Conservation (phyloP, 2,329 filamentous ascomycete genomes). For the Colletotrichum noveboracense region DNA sequence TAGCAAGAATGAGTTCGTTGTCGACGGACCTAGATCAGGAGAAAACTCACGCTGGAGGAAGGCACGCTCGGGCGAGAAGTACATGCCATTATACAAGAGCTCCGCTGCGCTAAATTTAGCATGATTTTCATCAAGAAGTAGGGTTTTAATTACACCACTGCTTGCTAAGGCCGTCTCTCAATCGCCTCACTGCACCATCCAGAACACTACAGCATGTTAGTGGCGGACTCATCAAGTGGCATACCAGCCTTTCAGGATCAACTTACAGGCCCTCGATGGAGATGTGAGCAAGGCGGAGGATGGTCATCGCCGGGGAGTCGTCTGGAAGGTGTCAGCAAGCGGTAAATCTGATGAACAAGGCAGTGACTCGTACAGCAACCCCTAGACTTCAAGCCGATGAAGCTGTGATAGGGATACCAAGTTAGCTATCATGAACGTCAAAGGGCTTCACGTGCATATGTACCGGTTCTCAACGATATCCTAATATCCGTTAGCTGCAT, state of each 20-base stretch:
- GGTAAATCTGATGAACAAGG: background rate
- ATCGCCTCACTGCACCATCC: conserved; percentile 39
- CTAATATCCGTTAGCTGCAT: background rate
- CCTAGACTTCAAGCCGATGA: conserved; percentile 36
- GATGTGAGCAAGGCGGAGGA: conserved; percentile 33
- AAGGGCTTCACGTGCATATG: background rate
- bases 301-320: conserved; percentile 29
- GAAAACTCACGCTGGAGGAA: conserved; percentile 6
- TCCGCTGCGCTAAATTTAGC: background rate
- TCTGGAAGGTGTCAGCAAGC: background rate
- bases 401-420: conserved; percentile 16
- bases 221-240: background rate
- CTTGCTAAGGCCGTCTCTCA: too few relatives aligned
- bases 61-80: conserved; percentile 50
- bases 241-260: background rate
- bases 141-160: too few relatives aligned
- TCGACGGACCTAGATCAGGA: fast-evolving
- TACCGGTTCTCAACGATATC: conserved; percentile 49
- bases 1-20: background rate
- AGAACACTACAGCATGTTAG: conserved; percentile 38
- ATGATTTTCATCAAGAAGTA: too few relatives aligned
- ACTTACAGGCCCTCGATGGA: conserved; percentile 58
- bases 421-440: background rate
- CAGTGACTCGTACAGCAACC: conserved; percentile 55
- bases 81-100: conserved; percentile 52